These are phyloP conservation scores for Fusarium papillatum DNA, from an alignment of 2,329 filamentous ascomycete genomes.

Conservation along the genomic window DNA sequence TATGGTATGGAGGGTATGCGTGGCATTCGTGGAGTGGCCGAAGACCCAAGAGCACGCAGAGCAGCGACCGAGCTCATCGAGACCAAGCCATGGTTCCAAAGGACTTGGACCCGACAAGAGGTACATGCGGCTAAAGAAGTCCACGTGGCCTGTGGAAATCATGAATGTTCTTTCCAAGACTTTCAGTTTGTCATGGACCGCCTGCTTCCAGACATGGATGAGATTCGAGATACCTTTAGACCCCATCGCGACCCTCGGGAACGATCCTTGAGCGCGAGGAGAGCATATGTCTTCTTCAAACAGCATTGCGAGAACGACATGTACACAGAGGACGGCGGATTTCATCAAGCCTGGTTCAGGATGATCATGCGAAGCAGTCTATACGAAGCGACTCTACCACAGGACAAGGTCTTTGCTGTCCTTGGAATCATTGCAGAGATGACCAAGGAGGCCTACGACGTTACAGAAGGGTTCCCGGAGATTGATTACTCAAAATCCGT, in stretches of 20 bases:
- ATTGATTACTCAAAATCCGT: background rate
- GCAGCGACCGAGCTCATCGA: background rate
- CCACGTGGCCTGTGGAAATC: background rate
- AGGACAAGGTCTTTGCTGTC: background rate
- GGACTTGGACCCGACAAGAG: background rate
- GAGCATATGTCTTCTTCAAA: background rate
- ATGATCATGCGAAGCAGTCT: background rate
- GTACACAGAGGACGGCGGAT: background rate
- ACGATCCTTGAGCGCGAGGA: background rate
- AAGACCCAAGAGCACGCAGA: background rate
- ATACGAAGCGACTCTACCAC: background rate
- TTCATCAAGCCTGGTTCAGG: background rate
- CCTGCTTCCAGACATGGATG: background rate
- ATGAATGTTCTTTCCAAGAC: background rate
- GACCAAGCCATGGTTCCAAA: background rate
- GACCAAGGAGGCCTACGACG: background rate
- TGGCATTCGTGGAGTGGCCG: background rate
- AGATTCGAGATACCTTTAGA: background rate
- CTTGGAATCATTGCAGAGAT: background rate
- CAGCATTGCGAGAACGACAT: background rate
- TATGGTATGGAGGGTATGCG: background rate
- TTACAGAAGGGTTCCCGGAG: background rate
- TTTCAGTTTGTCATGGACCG: background rate
- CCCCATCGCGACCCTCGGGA: background rate
- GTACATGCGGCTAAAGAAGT: background rate